Evolutionary conservation across 2,329 filamentous ascomycete genomes (phyloP), one percentile per base, ranked within the genome.

Genomic region (Didymella arachidicola): DNA sequence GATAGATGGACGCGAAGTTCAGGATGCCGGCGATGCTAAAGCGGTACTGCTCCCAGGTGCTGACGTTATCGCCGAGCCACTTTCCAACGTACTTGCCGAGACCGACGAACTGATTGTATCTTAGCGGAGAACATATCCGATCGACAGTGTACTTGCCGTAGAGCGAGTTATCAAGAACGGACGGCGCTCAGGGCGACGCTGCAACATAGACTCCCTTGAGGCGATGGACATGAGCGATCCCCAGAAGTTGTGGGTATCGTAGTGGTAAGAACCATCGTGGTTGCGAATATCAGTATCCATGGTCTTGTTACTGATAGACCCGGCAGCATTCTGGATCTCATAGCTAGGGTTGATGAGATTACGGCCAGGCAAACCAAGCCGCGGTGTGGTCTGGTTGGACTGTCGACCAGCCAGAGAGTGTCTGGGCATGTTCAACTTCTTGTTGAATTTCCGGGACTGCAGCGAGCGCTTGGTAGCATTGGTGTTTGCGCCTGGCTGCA

Each of bases 231-330:
- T 93, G 86, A 92, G 82, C 60, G 84, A 84, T 1, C 90, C 90
- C 73, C 90, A 93, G 3, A 93, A 78, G 64, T 92, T 92, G 72
- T 93, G 90, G 0, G 86, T 89, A 64, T 93, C 90, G 68, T 91
- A 91, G 74, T 90, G 86, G 22, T 83, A 81, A 30, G 88, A 77
- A 0, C 89, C 89, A 54, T 89, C 87, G 32, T 86, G 82, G 71
- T 91, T 89, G 18, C 88, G 81, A 18, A 92, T 75, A 67, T 91
- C 83, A 0, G 89, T 90, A 64, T 87, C 81, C 56, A 91, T 83
- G 0, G 89, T 81, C 60, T 72, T 66, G 66, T 80, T 80, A 57
- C 76, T 79, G 25, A 82, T 67, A 5, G 72, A 70, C 10, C 79
- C 79, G 11, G 64, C 65, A 30, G 56, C 61, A 70, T 91, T 89